phyloP scores from a whole-genome alignment of 441 rosid genomes.

The Kokia cookei region DNA sequence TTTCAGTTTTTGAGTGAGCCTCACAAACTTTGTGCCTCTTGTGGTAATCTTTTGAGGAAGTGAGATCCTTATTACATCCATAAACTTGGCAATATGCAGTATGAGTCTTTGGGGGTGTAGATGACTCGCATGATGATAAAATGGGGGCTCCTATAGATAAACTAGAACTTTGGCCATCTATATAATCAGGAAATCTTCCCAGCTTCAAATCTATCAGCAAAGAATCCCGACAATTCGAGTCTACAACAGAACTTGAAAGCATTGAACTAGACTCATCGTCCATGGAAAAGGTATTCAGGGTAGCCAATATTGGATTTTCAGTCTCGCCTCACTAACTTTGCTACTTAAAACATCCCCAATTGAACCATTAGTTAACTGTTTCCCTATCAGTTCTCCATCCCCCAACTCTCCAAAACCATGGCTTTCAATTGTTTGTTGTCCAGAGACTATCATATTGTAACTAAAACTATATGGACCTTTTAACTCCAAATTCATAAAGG shows the following conservation, averaged over 20 bases:
- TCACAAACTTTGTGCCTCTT: constrained; percentile 68
- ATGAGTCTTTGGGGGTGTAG: constrained; percentile 33
- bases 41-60: constrained; percentile 64
- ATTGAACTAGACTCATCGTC: constrained; percentile 35
- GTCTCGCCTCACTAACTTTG: constrained; percentile 15
- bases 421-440: constrained; percentile 17
- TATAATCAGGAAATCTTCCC: constrained; percentile 42
- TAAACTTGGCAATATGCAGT: constrained; percentile 48
- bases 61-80: constrained; percentile 62
- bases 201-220: constrained; percentile 50
- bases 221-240: constrained; percentile 28
- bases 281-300: constrained; percentile 18
- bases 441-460: constrained; percentile 18
- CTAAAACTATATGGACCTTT: constrained; percentile 24
- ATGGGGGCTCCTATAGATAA: constrained; percentile 20
- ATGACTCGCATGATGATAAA: constrained; percentile 32
- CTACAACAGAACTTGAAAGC: constrained; percentile 32
- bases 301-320: constrained; percentile 20
- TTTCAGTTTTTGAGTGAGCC: constrained; percentile 54
- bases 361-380: constrained; percentile 18
- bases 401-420: constrained; percentile 27
- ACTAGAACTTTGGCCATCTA: constrained; percentile 23
- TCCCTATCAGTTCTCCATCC: constrained; percentile 23
- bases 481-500: constrained; percentile 28
- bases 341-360: constrained; percentile 14